Conservation (phyloP, 2,329 filamentous ascomycete species). For the Fusarium sp. region DNA sequence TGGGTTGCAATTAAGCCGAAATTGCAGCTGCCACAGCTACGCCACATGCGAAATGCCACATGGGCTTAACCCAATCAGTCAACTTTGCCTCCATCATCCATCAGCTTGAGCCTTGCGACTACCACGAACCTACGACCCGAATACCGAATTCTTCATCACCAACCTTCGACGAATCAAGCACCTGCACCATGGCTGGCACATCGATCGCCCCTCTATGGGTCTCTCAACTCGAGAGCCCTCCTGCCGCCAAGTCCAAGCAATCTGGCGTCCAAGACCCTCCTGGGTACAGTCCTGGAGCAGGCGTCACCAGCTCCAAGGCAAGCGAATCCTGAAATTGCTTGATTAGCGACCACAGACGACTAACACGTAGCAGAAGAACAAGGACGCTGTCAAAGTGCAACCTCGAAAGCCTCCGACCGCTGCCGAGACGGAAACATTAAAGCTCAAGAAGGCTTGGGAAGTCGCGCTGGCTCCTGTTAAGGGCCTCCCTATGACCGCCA, state of each 20-base stretch:
- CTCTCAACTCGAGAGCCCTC: constrained; percentile 79
- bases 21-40: constrained; percentile 34
- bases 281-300: constrained; percentile 75
- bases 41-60: constrained; percentile 23
- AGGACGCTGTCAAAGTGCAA: constrained; percentile 63
- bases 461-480: constrained; percentile 94
- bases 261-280: constrained; percentile 84
- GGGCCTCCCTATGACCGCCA: constrained; percentile 95
- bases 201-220: constrained; percentile 80
- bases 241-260: constrained; percentile 74
- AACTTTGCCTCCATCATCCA: constrained; percentile 26
- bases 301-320: constrained; percentile 68
- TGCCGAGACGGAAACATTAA: constrained; percentile 93
- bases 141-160: background rate
- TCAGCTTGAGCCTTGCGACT: constrained; percentile 16
- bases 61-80: constrained; percentile 27
- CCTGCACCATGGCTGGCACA: constrained; percentile 47
- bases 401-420: constrained; percentile 76
- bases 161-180: background rate
- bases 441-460: constrained; percentile 99
- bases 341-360: background rate
- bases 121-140: constrained; percentile 5
- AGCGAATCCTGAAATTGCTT: constrained; percentile 10
- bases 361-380: constrained; percentile 60
- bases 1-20: constrained; percentile 48